Evolutionary conservation across 2,329 filamentous ascomycete species (phyloP).

Genomic region (Aspergillus fijiensis): DNA sequence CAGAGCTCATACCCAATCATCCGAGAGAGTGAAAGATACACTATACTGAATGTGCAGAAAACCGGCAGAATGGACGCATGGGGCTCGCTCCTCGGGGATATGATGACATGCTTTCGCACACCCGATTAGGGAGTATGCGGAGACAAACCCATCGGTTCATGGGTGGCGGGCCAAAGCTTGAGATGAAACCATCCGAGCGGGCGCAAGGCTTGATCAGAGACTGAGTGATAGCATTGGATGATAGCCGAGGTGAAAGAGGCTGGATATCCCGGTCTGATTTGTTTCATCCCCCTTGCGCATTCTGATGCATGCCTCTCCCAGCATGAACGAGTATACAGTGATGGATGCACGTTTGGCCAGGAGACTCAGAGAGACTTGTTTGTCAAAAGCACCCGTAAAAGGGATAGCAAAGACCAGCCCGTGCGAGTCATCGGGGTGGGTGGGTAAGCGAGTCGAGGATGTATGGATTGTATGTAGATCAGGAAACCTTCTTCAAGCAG

Average conservation of each 20-base stretch:
- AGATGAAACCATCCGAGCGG: slow-evolving; percentile 1
- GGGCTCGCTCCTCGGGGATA: background rate
- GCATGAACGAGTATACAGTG: background rate
- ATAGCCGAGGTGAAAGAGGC: background rate
- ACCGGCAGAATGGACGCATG: background rate
- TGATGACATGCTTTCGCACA: background rate
- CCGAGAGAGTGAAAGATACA: background rate
- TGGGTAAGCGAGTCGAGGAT: background rate
- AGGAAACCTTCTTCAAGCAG: too few species aligned
- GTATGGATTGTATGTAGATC: too few species aligned
- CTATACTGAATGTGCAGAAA: background rate
- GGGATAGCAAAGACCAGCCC: background rate
- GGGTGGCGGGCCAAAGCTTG: slow-evolving; percentile 13
- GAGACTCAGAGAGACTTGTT: background rate
- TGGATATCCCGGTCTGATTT: slow-evolving; percentile 1
- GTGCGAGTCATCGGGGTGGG: background rate
- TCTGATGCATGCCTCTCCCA: slow-evolving; percentile 1
- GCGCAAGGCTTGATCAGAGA: slow-evolving; percentile 8
- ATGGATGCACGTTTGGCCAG: too few species aligned
- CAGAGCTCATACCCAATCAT: background rate
- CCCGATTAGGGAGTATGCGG: slow-evolving; percentile 4
- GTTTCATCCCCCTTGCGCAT: slow-evolving; percentile 4
- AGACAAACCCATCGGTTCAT: slow-evolving; percentile 1
- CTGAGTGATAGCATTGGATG: background rate
- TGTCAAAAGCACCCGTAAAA: too few species aligned